These are phyloP conservation scores for Balakata baccata DNA, from an alignment of 345 rosid genomes.

Conservation along the genomic window DNA sequence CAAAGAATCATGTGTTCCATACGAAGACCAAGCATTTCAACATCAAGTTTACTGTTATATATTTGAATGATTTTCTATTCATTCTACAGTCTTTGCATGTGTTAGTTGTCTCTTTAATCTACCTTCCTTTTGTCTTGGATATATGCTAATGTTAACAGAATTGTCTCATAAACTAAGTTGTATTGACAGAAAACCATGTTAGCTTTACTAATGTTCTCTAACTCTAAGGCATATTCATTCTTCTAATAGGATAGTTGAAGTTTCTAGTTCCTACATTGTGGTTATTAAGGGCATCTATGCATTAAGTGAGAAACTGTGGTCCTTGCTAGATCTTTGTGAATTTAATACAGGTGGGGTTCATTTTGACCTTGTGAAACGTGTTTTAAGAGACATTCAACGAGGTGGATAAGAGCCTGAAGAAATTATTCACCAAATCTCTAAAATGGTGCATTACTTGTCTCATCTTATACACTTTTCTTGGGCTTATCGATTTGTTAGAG, in stretches of 20 bases:
- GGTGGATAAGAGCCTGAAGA: slow-evolving; percentile 99
- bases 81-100: not conserved
- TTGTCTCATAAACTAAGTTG: not conserved
- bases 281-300: slow-evolving; percentile 94
- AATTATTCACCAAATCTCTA: slow-evolving; percentile 96
- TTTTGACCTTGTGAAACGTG: slow-evolving; percentile 96
- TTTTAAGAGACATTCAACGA: slow-evolving; percentile 93
- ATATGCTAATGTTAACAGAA: not conserved
- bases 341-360: slow-evolving; percentile 97
- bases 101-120: not conserved
- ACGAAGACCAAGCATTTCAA: too few species aligned
- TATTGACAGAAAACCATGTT: not conserved
- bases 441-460: slow-evolving; percentile 61
- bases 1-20: too few species aligned
- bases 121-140: not conserved
- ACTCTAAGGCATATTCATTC: slow-evolving; percentile 16
- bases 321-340: slow-evolving; percentile 88
- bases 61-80: not conserved
- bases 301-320: slow-evolving; percentile 84
- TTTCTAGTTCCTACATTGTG: slow-evolving; percentile 86
- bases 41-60: not conserved
- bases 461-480: slow-evolving; percentile 13
- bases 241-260: slow-evolving; percentile 70
- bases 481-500: slow-evolving; percentile 15
- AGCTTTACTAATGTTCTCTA: slow-evolving; percentile 20